phyloP scores from a whole-genome alignment of 1,139 yeast species.

The Debaryomyces fabryi region DNA sequence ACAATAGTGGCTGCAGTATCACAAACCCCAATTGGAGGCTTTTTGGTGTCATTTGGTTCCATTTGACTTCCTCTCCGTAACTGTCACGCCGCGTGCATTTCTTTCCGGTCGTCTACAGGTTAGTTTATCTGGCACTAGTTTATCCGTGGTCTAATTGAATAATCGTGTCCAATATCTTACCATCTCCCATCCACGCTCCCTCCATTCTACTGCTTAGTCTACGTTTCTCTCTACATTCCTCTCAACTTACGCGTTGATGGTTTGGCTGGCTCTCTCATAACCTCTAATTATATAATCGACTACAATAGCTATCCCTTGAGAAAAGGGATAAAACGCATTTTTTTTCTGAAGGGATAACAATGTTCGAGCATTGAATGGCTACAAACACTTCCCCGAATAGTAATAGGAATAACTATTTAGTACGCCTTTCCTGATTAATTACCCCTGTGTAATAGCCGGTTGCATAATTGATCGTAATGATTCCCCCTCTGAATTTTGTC shows the following conservation, averaged over 20 bases:
- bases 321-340: background rate
- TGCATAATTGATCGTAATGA: background rate
- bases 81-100: background rate
- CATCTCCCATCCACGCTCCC: background rate
- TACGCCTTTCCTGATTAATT: background rate
- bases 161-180: background rate
- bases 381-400: constrained; percentile 5
- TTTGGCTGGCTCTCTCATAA: background rate
- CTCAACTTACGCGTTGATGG: background rate
- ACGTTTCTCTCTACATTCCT: background rate
- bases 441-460: background rate
- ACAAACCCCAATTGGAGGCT: background rate
- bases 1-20: background rate
- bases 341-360: constrained; percentile 4
- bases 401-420: constrained; percentile 4
- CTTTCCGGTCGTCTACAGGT: background rate
- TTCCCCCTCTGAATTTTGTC: background rate
- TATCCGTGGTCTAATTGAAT: background rate
- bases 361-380: constrained; percentile 1
- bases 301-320: background rate
- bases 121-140: background rate
- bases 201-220: background rate
- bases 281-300: constrained; percentile 1
- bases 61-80: background rate
- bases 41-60: background rate